Conservation (phyloP, 305 asterid genomes). For the Fraxinus albicans region DNA sequence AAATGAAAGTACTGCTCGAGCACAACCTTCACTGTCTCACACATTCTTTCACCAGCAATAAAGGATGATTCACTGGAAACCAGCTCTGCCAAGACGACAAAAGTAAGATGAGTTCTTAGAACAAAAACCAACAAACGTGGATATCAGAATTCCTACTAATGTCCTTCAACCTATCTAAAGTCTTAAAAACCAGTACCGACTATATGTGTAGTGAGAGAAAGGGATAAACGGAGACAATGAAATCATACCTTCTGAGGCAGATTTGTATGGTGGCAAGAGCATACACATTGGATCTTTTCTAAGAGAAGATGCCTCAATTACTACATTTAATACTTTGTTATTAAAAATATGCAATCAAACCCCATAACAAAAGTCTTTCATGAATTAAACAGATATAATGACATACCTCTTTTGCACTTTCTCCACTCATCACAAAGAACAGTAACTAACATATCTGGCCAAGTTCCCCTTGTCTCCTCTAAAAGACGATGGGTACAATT, state of each 20-base stretch:
- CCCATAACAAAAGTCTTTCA: background rate
- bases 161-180: background rate
- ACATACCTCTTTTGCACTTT: slow-evolving; percentile 90
- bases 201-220: background rate
- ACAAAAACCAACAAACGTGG: background rate
- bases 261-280: slow-evolving; percentile 53
- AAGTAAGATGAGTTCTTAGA: slow-evolving; percentile 20
- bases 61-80: slow-evolving; percentile 65
- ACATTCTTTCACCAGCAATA: slow-evolving; percentile 79
- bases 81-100: slow-evolving; percentile 43
- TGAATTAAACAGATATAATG: background rate
- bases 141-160: background rate
- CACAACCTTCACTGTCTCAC: slow-evolving; percentile 84
- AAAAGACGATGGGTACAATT: slow-evolving; percentile 51
- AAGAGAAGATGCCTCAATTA: slow-evolving; percentile 91
- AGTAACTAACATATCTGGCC: slow-evolving; percentile 75
- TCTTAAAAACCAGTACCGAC: background rate
- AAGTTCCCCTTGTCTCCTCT: slow-evolving; percentile 80
- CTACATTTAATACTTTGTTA: slow-evolving; percentile 40
- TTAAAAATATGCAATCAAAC: slow-evolving; percentile 21
- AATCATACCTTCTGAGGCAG: slow-evolving; percentile 49
- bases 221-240: slow-evolving; percentile 14
- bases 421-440: slow-evolving; percentile 90
- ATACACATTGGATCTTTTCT: slow-evolving; percentile 72
- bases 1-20: slow-evolving; percentile 23